These are phyloP conservation scores for Pulveroboletus ravenelii DNA, from an alignment of 768 basidiomycete species.

Conservation along the genomic window DNA sequence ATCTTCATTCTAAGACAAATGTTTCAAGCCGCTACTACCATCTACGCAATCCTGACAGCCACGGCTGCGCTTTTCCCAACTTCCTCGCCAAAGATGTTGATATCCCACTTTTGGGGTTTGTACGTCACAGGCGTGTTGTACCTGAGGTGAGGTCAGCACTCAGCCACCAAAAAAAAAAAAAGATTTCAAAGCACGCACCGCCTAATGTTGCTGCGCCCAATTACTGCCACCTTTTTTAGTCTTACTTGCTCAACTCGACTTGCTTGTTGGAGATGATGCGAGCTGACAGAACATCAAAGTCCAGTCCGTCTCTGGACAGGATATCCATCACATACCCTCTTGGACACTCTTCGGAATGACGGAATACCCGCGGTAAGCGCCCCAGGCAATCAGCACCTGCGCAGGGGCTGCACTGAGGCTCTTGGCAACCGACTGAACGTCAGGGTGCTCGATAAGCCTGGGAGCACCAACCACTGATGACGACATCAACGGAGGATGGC, in stretches of 20 bases:
- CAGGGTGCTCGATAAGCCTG: constrained; percentile 41
- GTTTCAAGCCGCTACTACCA: neutral
- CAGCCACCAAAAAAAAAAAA: neutral
- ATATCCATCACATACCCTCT: constrained; percentile 25
- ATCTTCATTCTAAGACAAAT: neutral
- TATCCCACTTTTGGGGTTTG: constrained; percentile 54
- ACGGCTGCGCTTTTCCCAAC: constrained; percentile 41
- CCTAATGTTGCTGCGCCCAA: constrained; percentile 23
- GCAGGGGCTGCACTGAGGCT: constrained; percentile 63
- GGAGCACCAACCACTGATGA: constrained; percentile 53
- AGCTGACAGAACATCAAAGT: no score
- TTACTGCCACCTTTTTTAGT: constrained; percentile 45
- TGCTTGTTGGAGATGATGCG: constrained; percentile 62
- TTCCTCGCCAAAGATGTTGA: constrained; percentile 66
- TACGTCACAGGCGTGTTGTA: constrained; percentile 64
- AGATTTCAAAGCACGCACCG: constrained; percentile 21
- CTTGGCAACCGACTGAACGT: constrained; percentile 58
- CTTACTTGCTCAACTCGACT: constrained; percentile 50
- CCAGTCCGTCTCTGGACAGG: no score
- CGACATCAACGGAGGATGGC: neutral
- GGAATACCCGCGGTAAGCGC: constrained; percentile 64
- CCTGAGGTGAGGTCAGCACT: neutral
- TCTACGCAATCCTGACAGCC: constrained; percentile 31
- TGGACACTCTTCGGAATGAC: constrained; percentile 85
- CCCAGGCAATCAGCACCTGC: constrained; percentile 84